Conservation (phyloP, 148 eudicot genomes). For the Fagopyrum tataricum region DNA sequence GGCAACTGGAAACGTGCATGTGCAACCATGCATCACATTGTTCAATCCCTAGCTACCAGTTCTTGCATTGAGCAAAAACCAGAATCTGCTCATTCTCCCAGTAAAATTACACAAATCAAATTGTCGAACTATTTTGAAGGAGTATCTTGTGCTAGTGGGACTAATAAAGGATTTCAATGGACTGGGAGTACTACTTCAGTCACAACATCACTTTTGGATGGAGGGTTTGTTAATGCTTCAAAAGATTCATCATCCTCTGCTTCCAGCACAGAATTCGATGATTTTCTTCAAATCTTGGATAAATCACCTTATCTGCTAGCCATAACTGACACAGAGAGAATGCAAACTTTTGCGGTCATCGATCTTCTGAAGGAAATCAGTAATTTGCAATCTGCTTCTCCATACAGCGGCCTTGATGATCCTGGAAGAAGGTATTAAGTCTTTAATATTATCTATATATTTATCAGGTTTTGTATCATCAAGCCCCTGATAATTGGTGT, state of each 20-base stretch:
- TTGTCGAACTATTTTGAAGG: slow-evolving; percentile 80
- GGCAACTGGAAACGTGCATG: slow-evolving; percentile 93
- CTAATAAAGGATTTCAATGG: slow-evolving; percentile 43
- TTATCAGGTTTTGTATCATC: neutral
- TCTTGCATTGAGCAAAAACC: slow-evolving; percentile 21
- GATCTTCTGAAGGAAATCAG: slow-evolving; percentile 76
- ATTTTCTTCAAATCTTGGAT: slow-evolving; percentile 43
- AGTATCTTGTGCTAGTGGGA: slow-evolving; percentile 24
- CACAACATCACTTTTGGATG: slow-evolving; percentile 31
- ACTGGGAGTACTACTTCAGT: slow-evolving; percentile 26
- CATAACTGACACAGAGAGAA: slow-evolving; percentile 48
- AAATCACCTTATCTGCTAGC: slow-evolving; percentile 35
- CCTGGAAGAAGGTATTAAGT: slow-evolving; percentile 78
- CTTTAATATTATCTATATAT: neutral
- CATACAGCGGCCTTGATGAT: slow-evolving; percentile 82
- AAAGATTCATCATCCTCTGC: slow-evolving; percentile 29
- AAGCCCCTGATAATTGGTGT: neutral
- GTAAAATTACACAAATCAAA: slow-evolving; percentile 33
- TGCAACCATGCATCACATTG: slow-evolving; percentile 54
- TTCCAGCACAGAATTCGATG: slow-evolving; percentile 35
- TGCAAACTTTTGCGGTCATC: slow-evolving; percentile 51
- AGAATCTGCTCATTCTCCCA: slow-evolving; percentile 19
- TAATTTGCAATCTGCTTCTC: slow-evolving; percentile 50
- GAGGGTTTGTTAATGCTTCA: slow-evolving; percentile 24
- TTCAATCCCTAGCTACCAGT: slow-evolving; percentile 35